These are phyloP conservation scores for Aspergillus japonicus DNA, from an alignment of 2,329 filamentous ascomycete species.

Conservation along the genomic window DNA sequence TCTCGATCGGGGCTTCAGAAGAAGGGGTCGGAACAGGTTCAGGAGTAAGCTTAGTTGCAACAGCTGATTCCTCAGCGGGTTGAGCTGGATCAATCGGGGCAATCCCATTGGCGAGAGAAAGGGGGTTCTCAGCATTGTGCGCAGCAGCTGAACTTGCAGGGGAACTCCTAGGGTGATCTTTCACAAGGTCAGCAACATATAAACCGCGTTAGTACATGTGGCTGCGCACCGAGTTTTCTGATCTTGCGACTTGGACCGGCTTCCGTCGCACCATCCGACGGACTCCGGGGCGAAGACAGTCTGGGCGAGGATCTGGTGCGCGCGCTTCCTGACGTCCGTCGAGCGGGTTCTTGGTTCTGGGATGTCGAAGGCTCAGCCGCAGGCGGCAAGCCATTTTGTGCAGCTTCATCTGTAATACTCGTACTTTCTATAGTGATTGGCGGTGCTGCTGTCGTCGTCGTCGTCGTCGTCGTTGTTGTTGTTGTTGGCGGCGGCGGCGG, in stretches of 20 bases:
- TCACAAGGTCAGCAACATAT: neutral
- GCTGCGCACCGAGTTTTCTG: conserved; percentile 34
- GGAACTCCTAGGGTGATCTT: conserved; percentile 3
- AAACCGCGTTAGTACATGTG: neutral
- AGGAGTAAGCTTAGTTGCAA: neutral
- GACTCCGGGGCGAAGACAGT: conserved; percentile 39
- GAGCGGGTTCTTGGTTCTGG: conserved; percentile 8
- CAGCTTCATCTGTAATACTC: neutral
- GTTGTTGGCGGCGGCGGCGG: conserved; percentile 15
- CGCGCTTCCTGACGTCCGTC: conserved; percentile 33
- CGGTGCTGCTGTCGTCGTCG: neutral
- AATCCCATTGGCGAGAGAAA: conserved; percentile 8
- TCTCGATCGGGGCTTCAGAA: neutral
- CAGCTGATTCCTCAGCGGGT: neutral
- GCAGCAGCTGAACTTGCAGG: neutral
- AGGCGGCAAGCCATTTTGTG: neutral
- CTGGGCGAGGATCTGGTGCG: conserved; percentile 32
- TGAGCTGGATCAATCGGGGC: neutral
- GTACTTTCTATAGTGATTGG: conserved; percentile 12
- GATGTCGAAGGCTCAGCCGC: conserved; percentile 19
- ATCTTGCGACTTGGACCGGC: conserved; percentile 32
- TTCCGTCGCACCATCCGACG: conserved; percentile 30
- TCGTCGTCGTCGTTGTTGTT: too few relatives aligned
- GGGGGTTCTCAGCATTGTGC: conserved; percentile 2
- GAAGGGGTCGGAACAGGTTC: neutral